Evolutionary conservation across 139 green algal genomes (phyloP).

Genomic region (Pycnococcus provasolii): DNA sequence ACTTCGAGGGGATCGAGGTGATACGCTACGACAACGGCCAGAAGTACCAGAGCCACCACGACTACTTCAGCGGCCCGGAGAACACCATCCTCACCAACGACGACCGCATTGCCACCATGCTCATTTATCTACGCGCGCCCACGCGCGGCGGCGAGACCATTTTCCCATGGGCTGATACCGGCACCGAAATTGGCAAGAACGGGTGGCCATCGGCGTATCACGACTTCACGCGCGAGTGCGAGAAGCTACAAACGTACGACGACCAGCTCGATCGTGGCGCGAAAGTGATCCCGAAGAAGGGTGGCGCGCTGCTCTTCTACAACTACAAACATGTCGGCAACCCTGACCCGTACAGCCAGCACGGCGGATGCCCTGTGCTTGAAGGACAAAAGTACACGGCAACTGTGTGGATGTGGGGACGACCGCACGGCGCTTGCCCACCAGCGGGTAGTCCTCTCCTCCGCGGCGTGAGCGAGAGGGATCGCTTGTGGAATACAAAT

Average conservation of each 20-base stretch:
- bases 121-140: conserved; percentile 39
- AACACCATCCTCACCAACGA: too few species aligned
- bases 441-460: too few species aligned
- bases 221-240: too few species aligned
- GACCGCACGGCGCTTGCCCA: too few species aligned
- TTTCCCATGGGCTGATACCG: too few species aligned
- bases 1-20: conserved; percentile 19
- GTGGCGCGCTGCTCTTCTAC: conserved; percentile 49
- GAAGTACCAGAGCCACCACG: conserved; percentile 42
- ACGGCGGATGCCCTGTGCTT: conserved; percentile 59
- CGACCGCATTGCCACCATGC: conserved; percentile 27
- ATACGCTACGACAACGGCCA: conserved; percentile 39
- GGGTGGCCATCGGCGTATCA: too few species aligned
- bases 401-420: conserved; percentile 43
- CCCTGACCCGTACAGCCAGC: conserved; percentile 40
- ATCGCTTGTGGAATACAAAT: too few species aligned
- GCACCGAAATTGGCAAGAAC: too few species aligned
- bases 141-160: not conserved
- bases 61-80: conserved; percentile 1
- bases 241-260: too few species aligned
- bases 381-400: conserved; percentile 44
- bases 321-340: conserved; percentile 48
- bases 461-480: too few species aligned
- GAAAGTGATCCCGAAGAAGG: conserved; percentile 32
- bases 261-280: too few species aligned